Evolutionary conservation across 1,284 basidiomycete species (phyloP).

Genomic region (Ceratobasidium sp.): DNA sequence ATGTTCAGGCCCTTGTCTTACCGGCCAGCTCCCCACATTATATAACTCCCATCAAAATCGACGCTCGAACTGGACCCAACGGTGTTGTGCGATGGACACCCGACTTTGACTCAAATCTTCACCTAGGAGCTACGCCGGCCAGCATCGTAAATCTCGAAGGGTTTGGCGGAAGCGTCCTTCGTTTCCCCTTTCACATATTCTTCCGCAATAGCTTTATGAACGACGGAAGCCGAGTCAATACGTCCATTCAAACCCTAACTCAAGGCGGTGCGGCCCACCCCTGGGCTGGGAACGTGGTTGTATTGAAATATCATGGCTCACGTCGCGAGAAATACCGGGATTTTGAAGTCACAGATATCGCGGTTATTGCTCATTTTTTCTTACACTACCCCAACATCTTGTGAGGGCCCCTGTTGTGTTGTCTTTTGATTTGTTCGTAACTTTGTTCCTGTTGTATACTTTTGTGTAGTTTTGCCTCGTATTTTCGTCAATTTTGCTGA

Average conservation of each 20-base stretch:
- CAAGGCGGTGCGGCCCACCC: constrained; percentile 39
- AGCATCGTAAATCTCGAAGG: constrained; percentile 45
- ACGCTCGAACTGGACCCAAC: constrained; percentile 18
- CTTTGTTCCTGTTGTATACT: not conserved
- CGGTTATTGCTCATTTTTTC: constrained; percentile 31
- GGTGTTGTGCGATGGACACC: constrained; percentile 32
- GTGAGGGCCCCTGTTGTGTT: not conserved
- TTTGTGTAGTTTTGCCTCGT: not conserved
- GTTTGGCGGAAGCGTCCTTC: constrained; percentile 47
- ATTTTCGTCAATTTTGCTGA: not conserved
- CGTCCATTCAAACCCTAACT: constrained; percentile 32
- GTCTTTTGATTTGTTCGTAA: not conserved
- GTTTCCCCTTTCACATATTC: constrained; percentile 49
- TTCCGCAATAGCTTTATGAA: constrained; percentile 48
- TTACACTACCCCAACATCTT: constrained; percentile 37
- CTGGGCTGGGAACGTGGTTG: constrained; percentile 47
- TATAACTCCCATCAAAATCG: constrained; percentile 12
- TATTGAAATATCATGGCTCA: constrained; percentile 33
- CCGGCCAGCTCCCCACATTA: constrained; percentile 20
- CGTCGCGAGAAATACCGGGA: constrained; percentile 40
- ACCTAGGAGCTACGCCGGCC: constrained; percentile 22
- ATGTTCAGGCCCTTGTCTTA: constrained; percentile 32
- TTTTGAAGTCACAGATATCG: constrained; percentile 31
- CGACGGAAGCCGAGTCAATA: constrained; percentile 45
- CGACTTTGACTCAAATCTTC: constrained; percentile 14